Evolutionary conservation across 352 stramenopile genomes (phyloP).

Genomic region (Globisporangium nodosum): DNA sequence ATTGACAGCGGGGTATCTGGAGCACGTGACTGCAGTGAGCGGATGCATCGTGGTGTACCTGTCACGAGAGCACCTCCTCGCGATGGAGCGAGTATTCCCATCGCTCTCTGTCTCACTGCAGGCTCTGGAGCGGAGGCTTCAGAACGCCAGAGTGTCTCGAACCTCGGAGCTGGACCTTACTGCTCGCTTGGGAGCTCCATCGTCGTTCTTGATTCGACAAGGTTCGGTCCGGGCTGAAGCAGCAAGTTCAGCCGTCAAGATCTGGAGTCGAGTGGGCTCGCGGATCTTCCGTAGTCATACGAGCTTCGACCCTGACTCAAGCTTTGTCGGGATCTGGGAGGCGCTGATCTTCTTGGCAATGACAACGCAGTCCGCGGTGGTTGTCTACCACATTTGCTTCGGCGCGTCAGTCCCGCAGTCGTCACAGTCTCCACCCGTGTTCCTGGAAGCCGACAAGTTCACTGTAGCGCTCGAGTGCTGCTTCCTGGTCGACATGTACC

Average conservation of each 20-base stretch:
- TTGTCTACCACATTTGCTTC: constrained; percentile 52
- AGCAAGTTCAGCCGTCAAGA: neutral
- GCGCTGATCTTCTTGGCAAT: constrained; percentile 33
- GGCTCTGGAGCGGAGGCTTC: constrained; percentile 24
- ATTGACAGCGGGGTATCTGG: constrained; percentile 19
- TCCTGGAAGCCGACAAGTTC: constrained; percentile 21
- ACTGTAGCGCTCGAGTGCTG: constrained; percentile 33
- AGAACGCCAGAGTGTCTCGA: constrained; percentile 21
- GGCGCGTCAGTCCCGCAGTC: constrained; percentile 13
- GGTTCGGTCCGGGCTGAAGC: neutral
- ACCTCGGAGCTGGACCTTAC: constrained; percentile 24
- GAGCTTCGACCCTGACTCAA: constrained; percentile 45
- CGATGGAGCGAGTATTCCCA: constrained; percentile 29
- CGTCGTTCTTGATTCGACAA: neutral
- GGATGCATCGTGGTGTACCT: constrained; percentile 51
- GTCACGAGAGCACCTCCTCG: constrained; percentile 34
- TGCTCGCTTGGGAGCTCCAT: constrained; percentile 5
- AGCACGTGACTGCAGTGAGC: constrained; percentile 40
- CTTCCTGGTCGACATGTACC: constrained; percentile 45
- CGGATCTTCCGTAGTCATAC: neutral
- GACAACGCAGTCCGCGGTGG: constrained; percentile 30
- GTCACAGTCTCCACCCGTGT: constrained; percentile 3
- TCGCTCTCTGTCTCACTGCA: constrained; percentile 22
- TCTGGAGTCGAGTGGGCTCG: neutral
- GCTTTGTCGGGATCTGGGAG: constrained; percentile 47